Percentiles rank a stretch among this genome's conserved stretches.
These are phyloP conservation scores for Venturia pyrina DNA, from an alignment of 2,329 filamentous ascomycete species.

Conservation along the genomic window DNA sequence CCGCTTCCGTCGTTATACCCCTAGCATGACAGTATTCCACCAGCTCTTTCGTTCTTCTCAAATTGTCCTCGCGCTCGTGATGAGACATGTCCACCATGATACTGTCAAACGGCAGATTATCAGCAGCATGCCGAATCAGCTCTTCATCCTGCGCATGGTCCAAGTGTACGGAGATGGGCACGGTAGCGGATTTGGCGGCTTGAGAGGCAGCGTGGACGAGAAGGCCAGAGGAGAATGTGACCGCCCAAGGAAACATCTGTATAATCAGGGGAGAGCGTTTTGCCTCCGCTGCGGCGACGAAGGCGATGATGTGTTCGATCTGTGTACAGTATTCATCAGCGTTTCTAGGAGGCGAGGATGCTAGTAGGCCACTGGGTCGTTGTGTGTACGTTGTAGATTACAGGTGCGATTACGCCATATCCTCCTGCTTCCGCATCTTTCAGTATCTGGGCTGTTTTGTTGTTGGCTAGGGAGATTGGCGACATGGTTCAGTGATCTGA, in stretches of 20 bases:
- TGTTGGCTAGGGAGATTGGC: constrained; percentile 12
- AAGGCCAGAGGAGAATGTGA: constrained; percentile 45
- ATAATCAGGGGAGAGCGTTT: constrained; percentile 55
- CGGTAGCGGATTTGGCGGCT: constrained; percentile 23
- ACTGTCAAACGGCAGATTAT: constrained; percentile 48
- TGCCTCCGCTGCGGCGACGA: constrained; percentile 52
- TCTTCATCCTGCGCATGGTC: constrained; percentile 30
- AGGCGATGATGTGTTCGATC: constrained; percentile 54
- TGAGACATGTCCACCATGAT: constrained; percentile 74
- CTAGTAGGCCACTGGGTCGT: background rate
- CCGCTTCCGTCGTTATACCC: constrained; percentile 54
- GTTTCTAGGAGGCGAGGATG: constrained; percentile 31
- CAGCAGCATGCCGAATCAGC: constrained; percentile 21
- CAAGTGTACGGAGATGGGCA: constrained; percentile 29
- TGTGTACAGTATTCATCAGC: constrained; percentile 44
- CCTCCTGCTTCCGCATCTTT: constrained; percentile 44
- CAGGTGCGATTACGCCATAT: constrained; percentile 46
- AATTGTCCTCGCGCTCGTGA: constrained; percentile 60
- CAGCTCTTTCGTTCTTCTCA: constrained; percentile 52
- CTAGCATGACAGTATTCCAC: constrained; percentile 53
- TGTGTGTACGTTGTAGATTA: constrained; percentile 19
- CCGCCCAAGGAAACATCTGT: constrained; percentile 60
- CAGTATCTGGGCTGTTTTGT: constrained; percentile 37
- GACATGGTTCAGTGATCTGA: background rate
- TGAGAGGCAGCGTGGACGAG: constrained; percentile 28